phyloP scores from a whole-genome alignment of 257 asterid genomes.

The Jasminum sambac region DNA sequence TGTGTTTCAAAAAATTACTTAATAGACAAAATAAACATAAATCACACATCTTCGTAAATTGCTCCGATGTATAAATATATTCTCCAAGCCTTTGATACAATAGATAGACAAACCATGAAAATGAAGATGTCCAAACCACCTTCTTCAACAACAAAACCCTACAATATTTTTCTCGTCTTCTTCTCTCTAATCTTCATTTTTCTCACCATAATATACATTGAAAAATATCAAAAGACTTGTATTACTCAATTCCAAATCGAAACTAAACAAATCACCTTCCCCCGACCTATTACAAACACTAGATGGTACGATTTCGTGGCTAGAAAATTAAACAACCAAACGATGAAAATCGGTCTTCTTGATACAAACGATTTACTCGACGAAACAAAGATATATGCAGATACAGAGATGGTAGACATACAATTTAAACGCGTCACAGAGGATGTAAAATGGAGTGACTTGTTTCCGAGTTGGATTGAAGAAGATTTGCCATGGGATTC shows the following conservation, averaged over 20 bases:
- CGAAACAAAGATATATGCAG: constrained; percentile 15
- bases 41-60: neutral
- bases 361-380: constrained; percentile 3
- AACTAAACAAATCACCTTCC: constrained; percentile 14
- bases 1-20: neutral
- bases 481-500: constrained; percentile 23
- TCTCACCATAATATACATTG: constrained; percentile 23
- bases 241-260: neutral
- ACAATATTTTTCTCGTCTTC: constrained; percentile 25
- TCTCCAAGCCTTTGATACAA: neutral
- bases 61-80: neutral
- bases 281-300: constrained; percentile 24
- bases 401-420: constrained; percentile 8
- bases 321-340: constrained; percentile 15
- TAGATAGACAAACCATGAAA: neutral
- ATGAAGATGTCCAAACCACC: constrained; percentile 20
- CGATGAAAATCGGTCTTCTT: constrained; percentile 39
- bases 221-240: constrained; percentile 18
- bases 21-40: neutral
- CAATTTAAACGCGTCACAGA: constrained; percentile 22
- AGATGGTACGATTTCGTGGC: constrained; percentile 37
- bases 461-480: constrained; percentile 38
- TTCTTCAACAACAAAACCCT: constrained; percentile 18
- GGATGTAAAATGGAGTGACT: constrained; percentile 30
- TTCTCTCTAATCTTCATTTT: constrained; percentile 30